Evolutionary conservation across 1,284 basidiomycete species (phyloP), one percentile per base, ranked within the genome.

Genomic region (Ceratobasidium theobromae): DNA sequence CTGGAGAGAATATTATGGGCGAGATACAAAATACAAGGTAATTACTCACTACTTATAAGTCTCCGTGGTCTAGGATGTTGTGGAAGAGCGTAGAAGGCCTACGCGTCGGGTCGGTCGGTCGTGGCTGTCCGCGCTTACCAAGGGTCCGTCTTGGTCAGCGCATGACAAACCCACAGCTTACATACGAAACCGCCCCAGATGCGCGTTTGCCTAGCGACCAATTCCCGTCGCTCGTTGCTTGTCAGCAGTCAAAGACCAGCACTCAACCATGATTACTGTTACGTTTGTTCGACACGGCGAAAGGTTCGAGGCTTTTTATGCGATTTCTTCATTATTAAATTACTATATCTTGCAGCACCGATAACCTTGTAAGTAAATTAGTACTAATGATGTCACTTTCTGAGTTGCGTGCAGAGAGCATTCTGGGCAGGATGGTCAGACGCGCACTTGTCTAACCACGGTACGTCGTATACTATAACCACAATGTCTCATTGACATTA

Each of bases 371-470:
- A 21, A 51, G 28, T 32, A 30, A 25, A 41, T 45, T 11, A 48
- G 53, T 43, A 30, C 30, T 25, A 58, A 87, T 84, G 33, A 21
- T 40, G 33, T 38, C 38, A 14, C 11, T 14, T 33, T 18, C 21
- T 38, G 32, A 38, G 43, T 58, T 67, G 72, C 68, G 70, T 55
- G 76, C 79, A 80, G 48, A 76, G 74, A 60, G 70, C 76, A 4
- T 70, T 77, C 27, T 95, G 92, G 92, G 91, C 92, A 27, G 93
- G 93, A 9, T 92, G 88, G 83, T 18, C 23, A 18, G 60, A 62
- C 41, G 86, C 93, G 1, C 85, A 89, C 0, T 80, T 95, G 3
- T 89, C 90, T 16, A 87, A 87, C 70, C 90, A 94, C 75, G 93
- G 93, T 88, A 73, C 75, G 81, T 77, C 16, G 9, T 41, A 27